phyloP scores from a whole-genome alignment of 2,329 filamentous ascomycete genomes.

The Botrytis cinerea region DNA sequence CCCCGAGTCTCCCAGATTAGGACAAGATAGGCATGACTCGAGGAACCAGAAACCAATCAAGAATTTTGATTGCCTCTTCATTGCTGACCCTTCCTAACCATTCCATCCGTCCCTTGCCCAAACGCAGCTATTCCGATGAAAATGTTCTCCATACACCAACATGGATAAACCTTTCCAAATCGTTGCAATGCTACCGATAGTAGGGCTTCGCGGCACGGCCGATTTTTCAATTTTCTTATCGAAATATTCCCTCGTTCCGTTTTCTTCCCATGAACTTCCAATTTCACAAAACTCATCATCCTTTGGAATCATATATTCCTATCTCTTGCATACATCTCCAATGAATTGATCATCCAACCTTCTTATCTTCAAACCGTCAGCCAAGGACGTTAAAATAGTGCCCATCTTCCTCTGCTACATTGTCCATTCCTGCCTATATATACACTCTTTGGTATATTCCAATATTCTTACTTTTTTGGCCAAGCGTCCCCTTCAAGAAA shows the following conservation, averaged over 20 bases:
- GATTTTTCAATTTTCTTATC: constrained; percentile 3
- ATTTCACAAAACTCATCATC: constrained; percentile 10
- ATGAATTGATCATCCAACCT: constrained; percentile 11
- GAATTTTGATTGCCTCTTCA: background rate
- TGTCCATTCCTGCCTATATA: background rate
- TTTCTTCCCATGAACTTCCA: constrained; percentile 10
- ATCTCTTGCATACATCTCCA: background rate
- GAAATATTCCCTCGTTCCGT: constrained; percentile 8
- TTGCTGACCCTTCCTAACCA: background rate
- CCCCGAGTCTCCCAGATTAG: background rate
- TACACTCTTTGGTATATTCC: background rate
- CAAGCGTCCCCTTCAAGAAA: constrained; percentile 4
- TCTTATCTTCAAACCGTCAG: constrained; percentile 18
- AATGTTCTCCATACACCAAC: constrained; percentile 8
- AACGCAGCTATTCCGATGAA: background rate
- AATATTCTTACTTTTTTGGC: background rate
- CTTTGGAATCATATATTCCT: background rate
- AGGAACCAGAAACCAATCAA: background rate
- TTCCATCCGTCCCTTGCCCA: background rate
- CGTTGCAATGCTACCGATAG: background rate
- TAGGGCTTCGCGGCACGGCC: constrained; percentile 4
- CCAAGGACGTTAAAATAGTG: constrained; percentile 24
- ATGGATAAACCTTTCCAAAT: background rate
- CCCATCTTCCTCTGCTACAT: background rate
- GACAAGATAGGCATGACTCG: background rate